These are phyloP conservation scores for Globisporangium takayamanum DNA, from an alignment of 352 stramenopile genomes.

Conservation along the genomic window DNA sequence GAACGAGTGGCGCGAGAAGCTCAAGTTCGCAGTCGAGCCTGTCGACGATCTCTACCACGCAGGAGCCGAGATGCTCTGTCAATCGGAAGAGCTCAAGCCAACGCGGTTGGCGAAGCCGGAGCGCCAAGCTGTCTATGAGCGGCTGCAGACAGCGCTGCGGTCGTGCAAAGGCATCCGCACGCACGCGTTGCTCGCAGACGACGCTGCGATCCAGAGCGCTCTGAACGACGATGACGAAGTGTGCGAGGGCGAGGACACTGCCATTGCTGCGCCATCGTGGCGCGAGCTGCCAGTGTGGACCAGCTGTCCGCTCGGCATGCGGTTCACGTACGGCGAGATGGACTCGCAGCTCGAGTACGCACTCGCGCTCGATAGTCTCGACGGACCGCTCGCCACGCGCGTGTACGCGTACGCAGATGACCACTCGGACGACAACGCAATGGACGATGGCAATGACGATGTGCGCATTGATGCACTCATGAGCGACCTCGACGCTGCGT, in stretches of 20 bases:
- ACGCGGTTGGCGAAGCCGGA: background rate
- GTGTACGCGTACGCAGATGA: slow-evolving; percentile 23
- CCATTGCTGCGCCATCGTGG: slow-evolving; percentile 21
- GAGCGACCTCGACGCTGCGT: slow-evolving; percentile 39
- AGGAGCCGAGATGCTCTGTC: slow-evolving; percentile 48
- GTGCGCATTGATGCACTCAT: slow-evolving; percentile 40
- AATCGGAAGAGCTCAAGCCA: slow-evolving; percentile 20
- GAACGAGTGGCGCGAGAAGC: slow-evolving; percentile 57
- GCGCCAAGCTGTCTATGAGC: slow-evolving; percentile 19
- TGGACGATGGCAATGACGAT: slow-evolving; percentile 25
- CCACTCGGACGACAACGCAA: too few relatives aligned
- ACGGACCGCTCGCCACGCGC: slow-evolving; percentile 23
- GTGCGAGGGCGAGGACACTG: background rate
- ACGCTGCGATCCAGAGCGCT: slow-evolving; percentile 16
- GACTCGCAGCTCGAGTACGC: slow-evolving; percentile 25
- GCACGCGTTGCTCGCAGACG: slow-evolving; percentile 23
- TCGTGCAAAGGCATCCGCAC: slow-evolving; percentile 48
- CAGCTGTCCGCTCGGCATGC: slow-evolving; percentile 38
- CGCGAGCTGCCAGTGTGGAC: slow-evolving; percentile 30
- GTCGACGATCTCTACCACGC: slow-evolving; percentile 58
- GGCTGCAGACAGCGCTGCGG: slow-evolving; percentile 29
- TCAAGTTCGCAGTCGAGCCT: slow-evolving; percentile 51
- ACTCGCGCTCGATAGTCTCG: slow-evolving; percentile 40
- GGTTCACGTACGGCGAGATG: slow-evolving; percentile 23
- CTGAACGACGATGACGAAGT: background rate